Percentiles rank a stretch among this genome's conserved stretches.
Evolutionary conservation across 257 asterid species (phyloP).

Genomic region (Echites panduratus): DNA sequence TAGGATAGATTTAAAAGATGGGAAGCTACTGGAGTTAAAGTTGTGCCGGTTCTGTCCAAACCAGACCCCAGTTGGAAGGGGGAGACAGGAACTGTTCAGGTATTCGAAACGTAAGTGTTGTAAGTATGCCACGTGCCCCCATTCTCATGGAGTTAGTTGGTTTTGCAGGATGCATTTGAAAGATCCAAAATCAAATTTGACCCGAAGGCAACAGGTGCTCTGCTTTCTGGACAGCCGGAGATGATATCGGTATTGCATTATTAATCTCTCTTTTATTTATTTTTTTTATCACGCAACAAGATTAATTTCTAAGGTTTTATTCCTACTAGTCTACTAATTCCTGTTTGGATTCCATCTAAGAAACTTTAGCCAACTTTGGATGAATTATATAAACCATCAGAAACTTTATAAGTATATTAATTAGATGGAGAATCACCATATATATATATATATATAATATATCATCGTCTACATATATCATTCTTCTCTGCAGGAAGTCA

Average conservation of each 20-base stretch:
- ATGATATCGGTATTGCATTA: conserved; percentile 89
- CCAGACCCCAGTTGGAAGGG: conserved; percentile 80
- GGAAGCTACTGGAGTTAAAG: conserved; percentile 65
- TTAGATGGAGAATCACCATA: no score
- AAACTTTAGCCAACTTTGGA: no score
- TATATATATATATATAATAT: no score
- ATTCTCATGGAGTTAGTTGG: conserved; percentile 12
- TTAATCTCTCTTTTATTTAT: no score
- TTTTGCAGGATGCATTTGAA: conserved; percentile 75
- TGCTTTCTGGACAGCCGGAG: conserved; percentile 82
- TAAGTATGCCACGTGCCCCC: background rate
- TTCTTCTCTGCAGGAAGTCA: no score
- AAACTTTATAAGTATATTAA: no score
- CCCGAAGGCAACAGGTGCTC: conserved; percentile 71
- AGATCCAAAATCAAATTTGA: conserved; percentile 51
- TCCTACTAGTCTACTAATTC: no score
- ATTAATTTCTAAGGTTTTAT: no score
- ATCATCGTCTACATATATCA: no score
- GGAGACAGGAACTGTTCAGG: conserved; percentile 79
- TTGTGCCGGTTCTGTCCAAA: conserved; percentile 75
- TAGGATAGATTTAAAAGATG: conserved; percentile 82
- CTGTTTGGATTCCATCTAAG: no score
- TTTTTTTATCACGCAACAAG: no score
- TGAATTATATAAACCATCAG: no score
- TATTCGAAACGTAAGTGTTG: conserved; percentile 18